Percentiles rank a stretch among this genome's conserved stretches.
These are phyloP conservation scores for Candolleomyces eurysporus DNA, from an alignment of 768 basidiomycete species.

Conservation along the genomic window DNA sequence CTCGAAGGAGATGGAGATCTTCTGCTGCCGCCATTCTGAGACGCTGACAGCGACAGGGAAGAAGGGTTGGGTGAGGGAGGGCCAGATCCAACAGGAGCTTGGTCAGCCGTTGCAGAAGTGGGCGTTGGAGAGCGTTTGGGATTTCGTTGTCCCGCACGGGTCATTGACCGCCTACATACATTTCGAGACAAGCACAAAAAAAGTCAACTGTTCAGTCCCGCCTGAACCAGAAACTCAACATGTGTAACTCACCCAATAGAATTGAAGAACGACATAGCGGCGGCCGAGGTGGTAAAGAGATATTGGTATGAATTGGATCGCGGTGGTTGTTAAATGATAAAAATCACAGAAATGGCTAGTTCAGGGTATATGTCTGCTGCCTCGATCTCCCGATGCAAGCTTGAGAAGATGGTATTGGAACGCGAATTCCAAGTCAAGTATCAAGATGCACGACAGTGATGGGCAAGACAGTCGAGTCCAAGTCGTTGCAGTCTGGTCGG, in stretches of 20 bases:
- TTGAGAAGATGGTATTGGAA: too few relatives aligned
- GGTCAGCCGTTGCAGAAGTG: slow-evolving; percentile 49
- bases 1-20: background rate
- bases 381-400: too few relatives aligned
- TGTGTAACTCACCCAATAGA: slow-evolving; percentile 60
- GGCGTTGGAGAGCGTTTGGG: slow-evolving; percentile 76
- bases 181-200: background rate
- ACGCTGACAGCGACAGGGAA: slow-evolving; percentile 28
- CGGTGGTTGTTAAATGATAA: background rate
- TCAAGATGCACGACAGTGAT: too few relatives aligned
- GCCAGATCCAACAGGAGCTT: slow-evolving; percentile 10
- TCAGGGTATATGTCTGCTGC: too few relatives aligned
- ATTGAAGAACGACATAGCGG: slow-evolving; percentile 79
- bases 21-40: background rate
- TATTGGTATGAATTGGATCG: background rate
- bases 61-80: slow-evolving; percentile 35
- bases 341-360: too few relatives aligned
- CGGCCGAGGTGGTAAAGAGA: slow-evolving; percentile 6
- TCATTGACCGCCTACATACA: slow-evolving; percentile 65
- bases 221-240: background rate
- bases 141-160: slow-evolving; percentile 56
- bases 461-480: too few relatives aligned
- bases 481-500: too few relatives aligned
- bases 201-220: slow-evolving; percentile 3
- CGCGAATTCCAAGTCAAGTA: too few relatives aligned